Evolutionary conservation across 2,329 filamentous ascomycete genomes (phyloP).

Genomic region (Ophiostoma ulmi): DNA sequence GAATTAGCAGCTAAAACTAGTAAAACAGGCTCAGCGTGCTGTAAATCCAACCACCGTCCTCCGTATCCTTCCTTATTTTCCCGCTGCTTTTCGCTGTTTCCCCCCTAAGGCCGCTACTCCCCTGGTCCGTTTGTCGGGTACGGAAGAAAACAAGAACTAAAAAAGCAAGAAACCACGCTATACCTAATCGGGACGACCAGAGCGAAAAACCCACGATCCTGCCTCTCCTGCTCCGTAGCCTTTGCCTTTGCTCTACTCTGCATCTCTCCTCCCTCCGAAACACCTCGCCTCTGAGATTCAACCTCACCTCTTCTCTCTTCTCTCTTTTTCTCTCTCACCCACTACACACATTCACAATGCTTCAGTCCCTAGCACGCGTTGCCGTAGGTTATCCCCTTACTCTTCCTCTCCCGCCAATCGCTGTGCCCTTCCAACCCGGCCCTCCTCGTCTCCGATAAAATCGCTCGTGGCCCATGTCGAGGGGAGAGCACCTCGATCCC

Average conservation of each 20-base stretch:
- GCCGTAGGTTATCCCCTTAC: slow-evolving; percentile 44
- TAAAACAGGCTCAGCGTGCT: background rate
- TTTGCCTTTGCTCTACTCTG: background rate
- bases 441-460: background rate
- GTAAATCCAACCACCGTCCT: background rate
- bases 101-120: background rate
- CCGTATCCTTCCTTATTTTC: background rate
- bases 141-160: background rate
- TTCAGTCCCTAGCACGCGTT: slow-evolving; percentile 47
- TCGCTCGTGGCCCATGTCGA: slow-evolving; percentile 3
- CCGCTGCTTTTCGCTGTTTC: background rate
- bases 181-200: background rate
- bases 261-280: background rate
- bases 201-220: slow-evolving; percentile 19
- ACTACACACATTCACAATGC: slow-evolving; percentile 19
- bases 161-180: slow-evolving; percentile 1
- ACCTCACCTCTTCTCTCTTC: background rate
- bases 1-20: slow-evolving; percentile 6
- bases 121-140: background rate
- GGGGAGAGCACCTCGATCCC: background rate
- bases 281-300: background rate
- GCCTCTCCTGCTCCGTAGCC: background rate
- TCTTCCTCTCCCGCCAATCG: background rate
- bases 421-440: background rate
- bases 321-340: background rate